These are phyloP conservation scores for Podila horticola DNA, from an alignment of 192 early-diverging fungal genomes.

Conservation along the genomic window DNA sequence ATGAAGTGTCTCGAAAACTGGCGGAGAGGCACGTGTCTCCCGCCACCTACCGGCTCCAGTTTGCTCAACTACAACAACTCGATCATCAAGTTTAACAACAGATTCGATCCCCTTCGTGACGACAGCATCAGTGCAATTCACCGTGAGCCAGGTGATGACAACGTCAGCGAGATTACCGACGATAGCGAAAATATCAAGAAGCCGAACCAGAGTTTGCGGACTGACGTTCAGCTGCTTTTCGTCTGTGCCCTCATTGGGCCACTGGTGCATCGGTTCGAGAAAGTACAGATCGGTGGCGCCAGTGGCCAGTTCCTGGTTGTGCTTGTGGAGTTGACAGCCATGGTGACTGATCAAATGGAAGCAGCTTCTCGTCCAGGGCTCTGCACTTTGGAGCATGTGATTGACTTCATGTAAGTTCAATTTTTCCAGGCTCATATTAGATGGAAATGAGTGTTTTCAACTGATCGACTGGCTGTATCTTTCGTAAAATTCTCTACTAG, in stretches of 20 bases:
- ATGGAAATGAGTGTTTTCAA: neutral
- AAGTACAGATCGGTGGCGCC: slow-evolving; percentile 56
- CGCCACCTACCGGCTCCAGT: slow-evolving; percentile 20
- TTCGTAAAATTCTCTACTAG: slow-evolving; percentile 16
- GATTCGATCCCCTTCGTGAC: slow-evolving; percentile 7
- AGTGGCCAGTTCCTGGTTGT: slow-evolving; percentile 55
- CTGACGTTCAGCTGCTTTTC: slow-evolving; percentile 79
- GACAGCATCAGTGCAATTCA: slow-evolving; percentile 16
- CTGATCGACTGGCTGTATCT: neutral
- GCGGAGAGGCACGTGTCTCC: slow-evolving; percentile 18
- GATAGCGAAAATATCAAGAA: slow-evolving; percentile 35
- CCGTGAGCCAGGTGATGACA: neutral
- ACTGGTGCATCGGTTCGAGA: slow-evolving; percentile 75
- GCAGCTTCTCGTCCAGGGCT: slow-evolving; percentile 53
- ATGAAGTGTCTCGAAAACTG: slow-evolving; percentile 56
- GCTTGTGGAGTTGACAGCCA: slow-evolving; percentile 55
- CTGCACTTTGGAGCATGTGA: slow-evolving; percentile 57
- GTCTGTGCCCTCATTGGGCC: slow-evolving; percentile 78
- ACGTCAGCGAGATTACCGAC: neutral
- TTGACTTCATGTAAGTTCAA: slow-evolving; percentile 62
- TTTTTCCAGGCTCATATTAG: neutral
- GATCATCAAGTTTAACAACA: slow-evolving; percentile 14
- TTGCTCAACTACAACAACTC: slow-evolving; percentile 20
- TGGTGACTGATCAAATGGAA: slow-evolving; percentile 55
- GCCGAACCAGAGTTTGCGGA: slow-evolving; percentile 40